Conservation (phyloP, 2,329 filamentous ascomycete genomes). For the Lasiodiplodia hormozganensis region DNA sequence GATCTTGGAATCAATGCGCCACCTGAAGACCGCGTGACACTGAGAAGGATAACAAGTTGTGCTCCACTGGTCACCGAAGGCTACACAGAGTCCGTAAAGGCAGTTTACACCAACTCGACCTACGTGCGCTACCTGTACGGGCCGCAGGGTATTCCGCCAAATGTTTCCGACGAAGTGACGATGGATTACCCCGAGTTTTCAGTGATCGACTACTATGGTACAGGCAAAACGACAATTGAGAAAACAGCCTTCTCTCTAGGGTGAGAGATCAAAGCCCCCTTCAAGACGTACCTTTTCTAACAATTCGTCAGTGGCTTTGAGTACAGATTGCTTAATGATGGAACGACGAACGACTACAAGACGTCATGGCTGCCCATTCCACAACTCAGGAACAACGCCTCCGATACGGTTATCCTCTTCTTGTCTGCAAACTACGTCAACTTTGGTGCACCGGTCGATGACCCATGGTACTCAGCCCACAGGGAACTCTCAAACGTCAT, state of each 20-base stretch:
- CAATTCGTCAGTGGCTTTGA: background rate
- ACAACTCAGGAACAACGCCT: slow-evolving; percentile 37
- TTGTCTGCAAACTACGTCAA: slow-evolving; percentile 38
- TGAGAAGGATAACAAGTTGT: slow-evolving; percentile 26
- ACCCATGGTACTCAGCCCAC: slow-evolving; percentile 39
- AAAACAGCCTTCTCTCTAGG: too few species aligned
- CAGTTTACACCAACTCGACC: background rate
- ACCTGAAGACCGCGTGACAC: slow-evolving; percentile 28
- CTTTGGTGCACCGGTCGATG: slow-evolving; percentile 37
- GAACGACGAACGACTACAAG: background rate
- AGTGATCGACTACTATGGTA: background rate
- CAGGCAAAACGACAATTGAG: too few species aligned
- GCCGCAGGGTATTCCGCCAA: background rate
- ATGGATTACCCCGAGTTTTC: background rate
- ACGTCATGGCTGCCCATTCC: slow-evolving; percentile 35
- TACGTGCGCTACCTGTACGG: slow-evolving; percentile 1
- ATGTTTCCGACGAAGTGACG: background rate
- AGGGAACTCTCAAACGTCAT: background rate
- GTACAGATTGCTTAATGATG: background rate
- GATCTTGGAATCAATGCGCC: slow-evolving; percentile 36
- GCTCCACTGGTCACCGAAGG: slow-evolving; percentile 29
- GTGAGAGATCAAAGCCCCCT: background rate
- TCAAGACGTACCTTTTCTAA: too few species aligned
- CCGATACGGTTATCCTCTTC: slow-evolving; percentile 43
- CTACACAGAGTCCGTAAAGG: background rate